Evolutionary conservation across 768 basidiomycete genomes (phyloP).

Genomic region (Aureoboletus auriporus): DNA sequence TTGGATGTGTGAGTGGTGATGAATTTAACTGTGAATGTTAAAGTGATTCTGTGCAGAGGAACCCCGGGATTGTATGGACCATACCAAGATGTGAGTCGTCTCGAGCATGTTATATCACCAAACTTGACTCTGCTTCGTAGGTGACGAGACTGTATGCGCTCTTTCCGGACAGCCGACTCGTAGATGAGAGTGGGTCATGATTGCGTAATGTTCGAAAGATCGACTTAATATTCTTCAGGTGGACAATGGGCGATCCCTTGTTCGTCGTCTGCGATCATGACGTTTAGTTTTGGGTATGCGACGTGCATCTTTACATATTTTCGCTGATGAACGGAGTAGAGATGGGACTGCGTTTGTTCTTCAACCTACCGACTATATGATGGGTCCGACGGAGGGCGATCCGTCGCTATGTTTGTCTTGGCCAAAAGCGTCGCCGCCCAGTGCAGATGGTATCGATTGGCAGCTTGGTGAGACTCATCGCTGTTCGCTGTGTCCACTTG

Average conservation of each 20-base stretch:
- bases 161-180: slow-evolving; percentile 63
- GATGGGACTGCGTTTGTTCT: slow-evolving; percentile 47
- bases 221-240: slow-evolving; percentile 23
- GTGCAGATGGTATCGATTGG: slow-evolving; percentile 77
- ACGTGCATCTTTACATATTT: neutral
- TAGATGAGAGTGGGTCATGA: slow-evolving; percentile 47
- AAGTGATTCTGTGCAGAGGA: slow-evolving; percentile 43
- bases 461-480: slow-evolving; percentile 54
- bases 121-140: slow-evolving; percentile 33
- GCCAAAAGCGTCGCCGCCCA: slow-evolving; percentile 65
- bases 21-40: neutral
- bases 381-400: slow-evolving; percentile 62
- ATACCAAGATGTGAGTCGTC: slow-evolving; percentile 60
- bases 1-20: slow-evolving; percentile 60
- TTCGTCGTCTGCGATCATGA: slow-evolving; percentile 50
- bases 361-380: slow-evolving; percentile 73
- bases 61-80: slow-evolving; percentile 71
- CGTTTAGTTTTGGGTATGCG: slow-evolving; percentile 67
- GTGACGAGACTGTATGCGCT: slow-evolving; percentile 61
- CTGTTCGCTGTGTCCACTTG: neutral
- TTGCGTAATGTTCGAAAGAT: neutral
- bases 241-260: slow-evolving; percentile 82
- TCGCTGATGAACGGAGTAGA: slow-evolving; percentile 11
- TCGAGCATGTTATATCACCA: neutral
- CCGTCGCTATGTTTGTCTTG: slow-evolving; percentile 70